Conservation (phyloP, 148 eudicot genomes). For the Talinum fruticosum region DNA sequence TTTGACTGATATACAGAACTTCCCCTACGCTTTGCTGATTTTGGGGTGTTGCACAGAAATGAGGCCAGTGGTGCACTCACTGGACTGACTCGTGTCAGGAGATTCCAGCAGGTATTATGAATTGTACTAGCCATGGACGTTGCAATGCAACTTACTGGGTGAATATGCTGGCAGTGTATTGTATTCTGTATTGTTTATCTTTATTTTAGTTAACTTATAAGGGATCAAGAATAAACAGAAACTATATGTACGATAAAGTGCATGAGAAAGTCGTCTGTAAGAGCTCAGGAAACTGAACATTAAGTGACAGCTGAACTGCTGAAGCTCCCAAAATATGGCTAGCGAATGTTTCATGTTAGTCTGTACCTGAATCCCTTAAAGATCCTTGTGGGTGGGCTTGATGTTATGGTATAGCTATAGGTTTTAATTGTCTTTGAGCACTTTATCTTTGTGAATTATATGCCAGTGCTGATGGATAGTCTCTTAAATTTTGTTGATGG, state of each 20-base stretch:
- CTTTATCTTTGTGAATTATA: not conserved
- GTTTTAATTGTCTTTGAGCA: not conserved
- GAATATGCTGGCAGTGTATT: not conserved
- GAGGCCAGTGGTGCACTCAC: slow-evolving; percentile 99
- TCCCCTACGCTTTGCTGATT: slow-evolving; percentile 95
- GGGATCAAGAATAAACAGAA: not conserved
- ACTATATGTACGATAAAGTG: not conserved
- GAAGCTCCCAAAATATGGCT: not conserved
- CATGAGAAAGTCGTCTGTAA: not conserved
- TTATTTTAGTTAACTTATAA: not conserved
- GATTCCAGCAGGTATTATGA: slow-evolving; percentile 90
- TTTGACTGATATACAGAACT: slow-evolving; percentile 58
- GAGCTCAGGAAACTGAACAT: not conserved
- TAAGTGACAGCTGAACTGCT: not conserved
- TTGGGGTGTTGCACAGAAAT: slow-evolving; percentile 95
- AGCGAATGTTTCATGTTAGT: not conserved
- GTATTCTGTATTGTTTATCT: not conserved
- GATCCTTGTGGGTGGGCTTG: not conserved
- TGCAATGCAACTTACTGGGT: not conserved
- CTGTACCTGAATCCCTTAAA: not conserved
- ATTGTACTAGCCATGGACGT: not conserved
- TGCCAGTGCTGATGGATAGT: not conserved
- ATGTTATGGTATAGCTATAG: not conserved
- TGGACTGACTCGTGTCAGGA: slow-evolving; percentile 97
- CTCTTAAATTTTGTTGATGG: not conserved